Evolutionary conservation across 2,329 filamentous ascomycete species (phyloP).

Genomic region (Dothidotthia symphoricarpi): DNA sequence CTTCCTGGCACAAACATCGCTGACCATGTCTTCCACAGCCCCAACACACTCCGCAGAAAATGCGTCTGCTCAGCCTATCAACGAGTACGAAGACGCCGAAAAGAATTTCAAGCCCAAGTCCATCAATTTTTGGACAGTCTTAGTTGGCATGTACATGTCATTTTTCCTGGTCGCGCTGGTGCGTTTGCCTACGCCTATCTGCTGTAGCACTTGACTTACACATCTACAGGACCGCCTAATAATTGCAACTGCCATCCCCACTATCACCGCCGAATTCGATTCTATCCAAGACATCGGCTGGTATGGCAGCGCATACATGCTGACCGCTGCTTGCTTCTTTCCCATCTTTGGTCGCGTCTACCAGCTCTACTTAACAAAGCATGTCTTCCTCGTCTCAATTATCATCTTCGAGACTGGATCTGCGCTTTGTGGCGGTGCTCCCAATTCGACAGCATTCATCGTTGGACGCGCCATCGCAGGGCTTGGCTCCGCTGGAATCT

Average conservation of each 20-base stretch:
- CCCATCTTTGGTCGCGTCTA: conserved; percentile 50
- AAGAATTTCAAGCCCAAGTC: conserved; percentile 28
- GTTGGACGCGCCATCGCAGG: conserved; percentile 51
- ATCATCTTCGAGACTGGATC: conserved; percentile 47
- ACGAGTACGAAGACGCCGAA: conserved; percentile 16
- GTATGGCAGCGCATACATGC: conserved; percentile 43
- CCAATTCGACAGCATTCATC: conserved; percentile 47
- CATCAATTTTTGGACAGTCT: conserved; percentile 20
- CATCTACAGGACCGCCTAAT: conserved; percentile 15
- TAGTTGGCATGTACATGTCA: conserved; percentile 25
- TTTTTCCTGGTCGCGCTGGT: conserved; percentile 28
- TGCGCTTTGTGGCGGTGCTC: conserved; percentile 42
- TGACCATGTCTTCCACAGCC: background rate
- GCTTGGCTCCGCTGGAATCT: conserved; percentile 49
- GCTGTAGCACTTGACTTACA: background rate
- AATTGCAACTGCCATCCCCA: conserved; percentile 25
- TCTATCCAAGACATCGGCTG: conserved; percentile 29
- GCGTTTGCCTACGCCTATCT: background rate
- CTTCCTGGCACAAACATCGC: background rate
- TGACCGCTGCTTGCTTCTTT: conserved; percentile 48
- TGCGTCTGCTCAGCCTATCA: background rate
- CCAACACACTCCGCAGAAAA: background rate
- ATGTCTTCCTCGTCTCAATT: conserved; percentile 38
- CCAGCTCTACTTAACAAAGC: conserved; percentile 46
- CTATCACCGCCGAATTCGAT: conserved; percentile 29